Evolutionary conservation across 306 rosid genomes (phyloP).

Genomic region (Trifolium fragiferum): DNA sequence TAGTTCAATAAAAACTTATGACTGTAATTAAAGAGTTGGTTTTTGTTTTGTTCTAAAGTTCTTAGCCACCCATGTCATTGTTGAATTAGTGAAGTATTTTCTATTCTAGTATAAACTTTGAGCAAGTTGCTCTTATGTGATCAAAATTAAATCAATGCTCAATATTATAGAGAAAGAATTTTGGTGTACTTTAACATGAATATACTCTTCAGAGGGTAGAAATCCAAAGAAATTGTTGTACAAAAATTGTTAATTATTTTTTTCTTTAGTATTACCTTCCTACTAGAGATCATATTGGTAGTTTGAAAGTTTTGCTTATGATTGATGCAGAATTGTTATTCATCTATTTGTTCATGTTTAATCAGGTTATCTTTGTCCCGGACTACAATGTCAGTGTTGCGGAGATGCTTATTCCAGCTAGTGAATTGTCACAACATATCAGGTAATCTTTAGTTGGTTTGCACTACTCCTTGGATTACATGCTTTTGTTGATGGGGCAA

Average conservation of each 20-base stretch:
- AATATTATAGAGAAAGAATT: conserved; percentile 1
- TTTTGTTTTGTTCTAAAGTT: conserved; percentile 21
- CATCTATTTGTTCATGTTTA: conserved; percentile 23
- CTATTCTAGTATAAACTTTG: conserved; percentile 11
- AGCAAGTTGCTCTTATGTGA: conserved; percentile 35
- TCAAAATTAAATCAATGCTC: conserved; percentile 10
- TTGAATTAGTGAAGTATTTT: conserved; percentile 10
- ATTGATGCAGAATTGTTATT: conserved; percentile 27
- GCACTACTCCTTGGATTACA: conserved; percentile 26
- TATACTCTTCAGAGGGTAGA: conserved; percentile 2
- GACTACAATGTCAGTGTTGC: conserved; percentile 98
- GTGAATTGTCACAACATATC: conserved; percentile 97
- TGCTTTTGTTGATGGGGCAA: neutral
- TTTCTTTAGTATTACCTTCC: conserved; percentile 12
- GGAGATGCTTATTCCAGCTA: conserved; percentile 92
- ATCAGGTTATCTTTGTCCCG: conserved; percentile 91
- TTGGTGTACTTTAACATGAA: conserved; percentile 15
- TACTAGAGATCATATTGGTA: neutral
- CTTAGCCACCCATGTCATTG: conserved; percentile 17
- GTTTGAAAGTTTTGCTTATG: conserved; percentile 17
- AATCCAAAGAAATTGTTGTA: neutral
- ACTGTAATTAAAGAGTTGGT: conserved; percentile 26
- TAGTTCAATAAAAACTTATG: too few species aligned
- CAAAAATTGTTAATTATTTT: conserved; percentile 1
- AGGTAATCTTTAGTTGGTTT: conserved; percentile 56